Conservation (phyloP, 1,139 yeast species). For the Schwanniomyces etchellsii region DNA sequence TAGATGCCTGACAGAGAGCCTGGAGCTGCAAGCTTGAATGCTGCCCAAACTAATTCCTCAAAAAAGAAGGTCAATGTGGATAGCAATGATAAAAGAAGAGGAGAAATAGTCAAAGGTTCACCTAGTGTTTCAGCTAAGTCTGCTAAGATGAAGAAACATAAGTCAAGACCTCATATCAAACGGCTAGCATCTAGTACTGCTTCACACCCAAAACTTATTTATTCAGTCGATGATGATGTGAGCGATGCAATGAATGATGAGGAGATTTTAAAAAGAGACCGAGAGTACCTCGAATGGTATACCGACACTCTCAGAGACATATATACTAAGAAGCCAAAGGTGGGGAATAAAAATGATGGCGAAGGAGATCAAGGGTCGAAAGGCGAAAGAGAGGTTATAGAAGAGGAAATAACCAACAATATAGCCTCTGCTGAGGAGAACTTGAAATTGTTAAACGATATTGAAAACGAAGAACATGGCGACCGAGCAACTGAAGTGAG, state of each 20-base stretch:
- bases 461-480: slow-evolving; percentile 8
- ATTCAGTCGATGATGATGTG: slow-evolving; percentile 71
- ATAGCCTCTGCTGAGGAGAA: slow-evolving; percentile 17
- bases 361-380: neutral
- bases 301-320: slow-evolving; percentile 57
- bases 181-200: slow-evolving; percentile 10
- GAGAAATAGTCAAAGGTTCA: slow-evolving; percentile 1
- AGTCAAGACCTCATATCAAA: slow-evolving; percentile 14
- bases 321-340: slow-evolving; percentile 17
- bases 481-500: slow-evolving; percentile 10
- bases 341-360: slow-evolving; percentile 2
- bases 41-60: too few relatives aligned
- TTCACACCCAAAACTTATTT: slow-evolving; percentile 28
- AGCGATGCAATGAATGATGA: slow-evolving; percentile 36
- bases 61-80: neutral
- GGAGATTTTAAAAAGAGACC: slow-evolving; percentile 50
- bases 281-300: slow-evolving; percentile 68
- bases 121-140: slow-evolving; percentile 4
- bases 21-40: too few relatives aligned
- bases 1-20: too few relatives aligned
- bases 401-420: slow-evolving; percentile 13
- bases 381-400: slow-evolving; percentile 6
- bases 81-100: too few relatives aligned
- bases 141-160: slow-evolving; percentile 13
- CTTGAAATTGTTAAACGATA: slow-evolving; percentile 12